phyloP scores from a whole-genome alignment of 257 asterid genomes.

The Scutellaria barbata region DNA sequence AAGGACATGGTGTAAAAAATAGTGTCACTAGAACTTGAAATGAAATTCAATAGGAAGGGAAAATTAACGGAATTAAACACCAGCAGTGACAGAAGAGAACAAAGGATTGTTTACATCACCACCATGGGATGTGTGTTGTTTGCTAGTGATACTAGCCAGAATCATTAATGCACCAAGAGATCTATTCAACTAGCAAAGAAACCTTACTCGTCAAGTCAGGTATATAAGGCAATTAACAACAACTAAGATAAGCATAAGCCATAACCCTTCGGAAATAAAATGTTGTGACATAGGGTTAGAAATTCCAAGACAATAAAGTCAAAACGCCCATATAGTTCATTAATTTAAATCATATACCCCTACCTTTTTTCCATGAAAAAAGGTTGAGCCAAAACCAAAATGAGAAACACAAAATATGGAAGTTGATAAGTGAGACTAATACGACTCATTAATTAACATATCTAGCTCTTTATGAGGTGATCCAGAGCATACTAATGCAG shows the following conservation, averaged over 20 bases:
- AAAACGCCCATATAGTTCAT: not conserved
- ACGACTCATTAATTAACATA: constrained; percentile 4
- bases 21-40: not conserved
- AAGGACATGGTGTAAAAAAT: too few species aligned
- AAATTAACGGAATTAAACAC: constrained; percentile 1
- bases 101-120: not conserved
- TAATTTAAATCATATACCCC: not conserved
- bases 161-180: not conserved
- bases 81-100: constrained; percentile 3
- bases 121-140: not conserved
- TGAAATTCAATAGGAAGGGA: not conserved
- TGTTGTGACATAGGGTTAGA: not conserved
- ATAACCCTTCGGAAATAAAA: not conserved
- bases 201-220: constrained; percentile 1
- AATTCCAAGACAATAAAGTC: constrained; percentile 3
- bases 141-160: not conserved
- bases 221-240: not conserved
- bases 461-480: not conserved
- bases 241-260: not conserved
- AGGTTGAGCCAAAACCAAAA: constrained; percentile 2
- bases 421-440: not conserved
- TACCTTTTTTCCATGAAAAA: not conserved
- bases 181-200: constrained; percentile 5
- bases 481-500: not conserved
- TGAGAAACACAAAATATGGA: not conserved